These are phyloP conservation scores for Cryomyces antarcticus DNA, from an alignment of 495 filamentous ascomycete genomes.

Conservation along the genomic window DNA sequence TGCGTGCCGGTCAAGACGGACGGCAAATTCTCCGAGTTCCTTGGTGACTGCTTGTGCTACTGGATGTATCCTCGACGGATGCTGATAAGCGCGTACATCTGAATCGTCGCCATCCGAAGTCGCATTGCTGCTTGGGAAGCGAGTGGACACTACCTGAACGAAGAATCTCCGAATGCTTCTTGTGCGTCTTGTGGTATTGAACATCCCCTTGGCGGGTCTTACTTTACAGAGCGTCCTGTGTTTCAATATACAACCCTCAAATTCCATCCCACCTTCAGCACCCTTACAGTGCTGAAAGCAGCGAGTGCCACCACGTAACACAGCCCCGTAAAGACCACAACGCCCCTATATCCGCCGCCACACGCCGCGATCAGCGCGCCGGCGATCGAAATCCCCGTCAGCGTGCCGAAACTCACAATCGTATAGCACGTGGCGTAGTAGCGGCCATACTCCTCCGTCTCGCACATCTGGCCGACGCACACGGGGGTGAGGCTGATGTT, in stretches of 20 bases:
- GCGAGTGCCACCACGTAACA: conserved; percentile 38
- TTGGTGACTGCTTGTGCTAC: too few species aligned
- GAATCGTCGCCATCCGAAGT: too few species aligned
- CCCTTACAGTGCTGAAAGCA: conserved; percentile 41
- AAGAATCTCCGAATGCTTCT: neutral
- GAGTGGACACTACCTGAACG: too few species aligned
- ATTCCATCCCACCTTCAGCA: conserved; percentile 48
- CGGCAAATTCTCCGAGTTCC: too few species aligned
- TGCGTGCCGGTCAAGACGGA: too few species aligned
- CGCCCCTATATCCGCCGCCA: conserved; percentile 29
- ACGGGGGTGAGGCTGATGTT: conserved; percentile 76
- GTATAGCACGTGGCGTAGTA: conserved; percentile 79
- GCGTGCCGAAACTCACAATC: conserved; percentile 67
- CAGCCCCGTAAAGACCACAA: conserved; percentile 46
- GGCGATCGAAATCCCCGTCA: conserved; percentile 78
- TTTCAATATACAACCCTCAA: conserved; percentile 27
- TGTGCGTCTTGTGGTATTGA: neutral
- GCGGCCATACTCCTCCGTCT: conserved; percentile 64
- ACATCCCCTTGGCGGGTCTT: neutral
- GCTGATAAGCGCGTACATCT: too few species aligned
- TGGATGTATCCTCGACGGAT: too few species aligned
- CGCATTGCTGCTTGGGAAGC: too few species aligned
- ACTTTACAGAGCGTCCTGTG: conserved; percentile 1
- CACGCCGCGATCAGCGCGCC: conserved; percentile 34
- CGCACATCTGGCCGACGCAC: conserved; percentile 78